Conservation (phyloP, 2,329 filamentous ascomycete genomes). For the Metarhizium robertsii region DNA sequence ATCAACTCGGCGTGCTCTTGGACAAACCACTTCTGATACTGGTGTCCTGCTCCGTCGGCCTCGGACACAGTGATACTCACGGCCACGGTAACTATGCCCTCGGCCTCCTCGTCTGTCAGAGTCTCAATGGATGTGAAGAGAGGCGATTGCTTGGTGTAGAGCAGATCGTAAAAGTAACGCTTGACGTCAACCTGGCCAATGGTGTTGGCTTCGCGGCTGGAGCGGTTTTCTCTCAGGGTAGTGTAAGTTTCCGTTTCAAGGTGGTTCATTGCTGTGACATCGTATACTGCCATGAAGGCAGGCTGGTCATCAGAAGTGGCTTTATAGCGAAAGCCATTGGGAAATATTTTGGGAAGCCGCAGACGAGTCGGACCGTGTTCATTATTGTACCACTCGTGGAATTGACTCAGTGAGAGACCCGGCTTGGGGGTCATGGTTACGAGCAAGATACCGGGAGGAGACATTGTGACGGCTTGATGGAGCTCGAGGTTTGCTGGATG, state of each 20-base stretch:
- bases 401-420: slow-evolving; percentile 55
- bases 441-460: slow-evolving; percentile 61
- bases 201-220: slow-evolving; percentile 41
- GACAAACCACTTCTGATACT: slow-evolving; percentile 59
- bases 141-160: slow-evolving; percentile 44
- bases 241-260: slow-evolving; percentile 64
- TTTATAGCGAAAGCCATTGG: slow-evolving; percentile 71
- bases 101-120: slow-evolving; percentile 47
- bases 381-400: slow-evolving; percentile 92
- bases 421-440: slow-evolving; percentile 77
- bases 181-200: slow-evolving; percentile 54
- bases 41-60: slow-evolving; percentile 38
- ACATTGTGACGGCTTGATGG: slow-evolving; percentile 17
- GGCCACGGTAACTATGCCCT: slow-evolving; percentile 51
- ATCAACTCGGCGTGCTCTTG: slow-evolving; percentile 68
- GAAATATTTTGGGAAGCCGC: slow-evolving; percentile 62
- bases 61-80: slow-evolving; percentile 48
- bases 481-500: background rate
- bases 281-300: slow-evolving; percentile 72
- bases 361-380: slow-evolving; percentile 80
- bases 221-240: slow-evolving; percentile 48
- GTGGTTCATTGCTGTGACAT: slow-evolving; percentile 64
- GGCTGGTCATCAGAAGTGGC: slow-evolving; percentile 55
- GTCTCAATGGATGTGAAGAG: slow-evolving; percentile 52
- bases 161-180: slow-evolving; percentile 60